These are phyloP conservation scores for Ustilago crameri DNA, from an alignment of 1,284 basidiomycete genomes.

Conservation along the genomic window DNA sequence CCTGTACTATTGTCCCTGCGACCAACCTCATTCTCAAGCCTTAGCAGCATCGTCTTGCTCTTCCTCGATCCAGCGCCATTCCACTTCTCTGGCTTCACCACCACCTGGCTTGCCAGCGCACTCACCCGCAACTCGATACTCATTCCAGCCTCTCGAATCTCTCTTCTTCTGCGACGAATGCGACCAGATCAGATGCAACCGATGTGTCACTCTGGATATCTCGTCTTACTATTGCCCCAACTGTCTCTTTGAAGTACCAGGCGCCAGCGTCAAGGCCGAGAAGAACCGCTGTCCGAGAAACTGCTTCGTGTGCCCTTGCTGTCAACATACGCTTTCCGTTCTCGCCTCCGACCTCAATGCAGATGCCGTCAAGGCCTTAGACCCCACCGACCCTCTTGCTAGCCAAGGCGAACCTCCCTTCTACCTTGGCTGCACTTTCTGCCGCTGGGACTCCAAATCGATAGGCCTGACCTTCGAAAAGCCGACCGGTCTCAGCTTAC, in stretches of 20 bases:
- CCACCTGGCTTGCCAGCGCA: constrained; percentile 37
- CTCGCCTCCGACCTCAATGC: constrained; percentile 82
- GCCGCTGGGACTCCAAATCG: constrained; percentile 92
- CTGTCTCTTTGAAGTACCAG: constrained; percentile 98
- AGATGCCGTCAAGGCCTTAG: constrained; percentile 6
- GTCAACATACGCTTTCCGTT: constrained; percentile 85
- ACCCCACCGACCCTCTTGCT: constrained; percentile 61
- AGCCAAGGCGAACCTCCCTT: constrained; percentile 83
- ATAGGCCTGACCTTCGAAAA: constrained; percentile 94
- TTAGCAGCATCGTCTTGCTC: constrained; percentile 7
- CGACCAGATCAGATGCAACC: constrained; percentile 89
- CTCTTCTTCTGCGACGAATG: constrained; percentile 99
- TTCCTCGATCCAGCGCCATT: neutral
- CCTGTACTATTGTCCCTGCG: constrained; percentile 49
- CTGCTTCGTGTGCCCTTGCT: constrained; percentile 95
- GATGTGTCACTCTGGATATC: constrained; percentile 90
- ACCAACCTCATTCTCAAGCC: constrained; percentile 4
- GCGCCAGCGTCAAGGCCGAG: constrained; percentile 92
- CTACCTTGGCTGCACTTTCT: constrained; percentile 88
- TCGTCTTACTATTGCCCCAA: constrained; percentile 97
- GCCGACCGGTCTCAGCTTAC: constrained; percentile 81
- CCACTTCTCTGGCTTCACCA: constrained; percentile 6
- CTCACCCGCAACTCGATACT: constrained; percentile 45
- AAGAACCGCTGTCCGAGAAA: constrained; percentile 98
- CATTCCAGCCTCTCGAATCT: constrained; percentile 77